phyloP scores from a whole-genome alignment of 805 yeast species.

The Kockiozyma suomiensis region DNA sequence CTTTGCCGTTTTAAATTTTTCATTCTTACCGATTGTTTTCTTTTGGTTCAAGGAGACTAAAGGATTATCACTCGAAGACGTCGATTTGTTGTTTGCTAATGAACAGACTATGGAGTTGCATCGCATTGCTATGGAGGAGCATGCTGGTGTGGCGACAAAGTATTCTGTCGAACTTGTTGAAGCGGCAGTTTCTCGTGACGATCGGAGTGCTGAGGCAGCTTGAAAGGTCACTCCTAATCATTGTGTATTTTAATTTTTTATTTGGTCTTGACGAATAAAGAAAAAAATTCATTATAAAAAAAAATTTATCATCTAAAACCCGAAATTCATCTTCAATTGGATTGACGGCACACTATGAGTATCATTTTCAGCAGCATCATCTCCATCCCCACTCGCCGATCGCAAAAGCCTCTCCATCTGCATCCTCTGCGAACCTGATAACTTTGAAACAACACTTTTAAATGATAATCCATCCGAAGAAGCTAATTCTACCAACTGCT shows the following conservation, averaged over 20 bases:
- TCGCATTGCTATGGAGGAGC: neutral
- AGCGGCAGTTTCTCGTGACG: neutral
- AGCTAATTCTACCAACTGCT: slow-evolving; percentile 41
- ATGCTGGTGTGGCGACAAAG: neutral
- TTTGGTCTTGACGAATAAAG: too few species aligned
- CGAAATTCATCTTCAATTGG: slow-evolving; percentile 27
- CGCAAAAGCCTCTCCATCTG: slow-evolving; percentile 29
- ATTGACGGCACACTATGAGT: slow-evolving; percentile 13
- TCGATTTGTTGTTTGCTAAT: slow-evolving; percentile 16
- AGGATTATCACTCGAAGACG: slow-evolving; percentile 44
- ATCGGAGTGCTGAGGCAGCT: neutral
- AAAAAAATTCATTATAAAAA: too few species aligned
- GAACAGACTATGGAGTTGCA: slow-evolving; percentile 14
- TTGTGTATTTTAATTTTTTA: too few species aligned
- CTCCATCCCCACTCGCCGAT: slow-evolving; percentile 11
- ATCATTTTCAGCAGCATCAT: neutral
- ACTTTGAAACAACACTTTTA: slow-evolving; percentile 49
- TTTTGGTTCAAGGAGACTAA: slow-evolving; percentile 16
- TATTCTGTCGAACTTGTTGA: neutral
- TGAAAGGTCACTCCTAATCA: too few species aligned
- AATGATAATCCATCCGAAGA: slow-evolving; percentile 39
- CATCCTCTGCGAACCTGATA: slow-evolving; percentile 44
- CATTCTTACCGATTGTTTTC: slow-evolving; percentile 6
- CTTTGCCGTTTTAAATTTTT: slow-evolving; percentile 55
- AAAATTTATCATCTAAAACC: slow-evolving; percentile 10